Evolutionary conservation across 2,329 filamentous ascomycete genomes (phyloP).

Genomic region (Eurotiales sp.): DNA sequence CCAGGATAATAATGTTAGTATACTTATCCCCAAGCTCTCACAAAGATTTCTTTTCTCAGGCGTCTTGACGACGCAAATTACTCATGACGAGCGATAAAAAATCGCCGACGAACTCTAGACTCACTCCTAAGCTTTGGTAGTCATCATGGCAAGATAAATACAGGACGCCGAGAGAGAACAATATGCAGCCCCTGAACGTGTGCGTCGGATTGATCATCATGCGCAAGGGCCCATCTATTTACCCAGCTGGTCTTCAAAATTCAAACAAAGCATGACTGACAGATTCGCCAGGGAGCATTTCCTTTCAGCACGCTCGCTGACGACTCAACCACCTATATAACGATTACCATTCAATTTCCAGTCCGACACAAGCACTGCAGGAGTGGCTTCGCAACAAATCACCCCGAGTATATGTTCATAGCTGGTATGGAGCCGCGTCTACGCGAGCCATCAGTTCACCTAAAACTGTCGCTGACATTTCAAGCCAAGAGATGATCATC

Average conservation of each 20-base stretch:
- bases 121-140: conserved; percentile 64
- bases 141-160: conserved; percentile 61
- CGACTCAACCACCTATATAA: conserved; percentile 63
- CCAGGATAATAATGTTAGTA: too few species aligned
- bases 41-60: too few species aligned
- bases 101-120: conserved; percentile 62
- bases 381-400: conserved; percentile 65
- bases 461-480: conserved; percentile 33
- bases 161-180: conserved; percentile 43
- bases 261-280: not conserved
- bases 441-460: conserved; percentile 42
- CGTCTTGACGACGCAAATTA: conserved; percentile 54
- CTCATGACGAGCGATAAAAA: conserved; percentile 64
- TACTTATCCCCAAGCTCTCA: too few species aligned
- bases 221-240: conserved; percentile 22
- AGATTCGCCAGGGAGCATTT: conserved; percentile 55
- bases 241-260: not conserved
- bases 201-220: conserved; percentile 63
- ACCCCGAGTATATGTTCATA: conserved; percentile 69
- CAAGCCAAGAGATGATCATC: not conserved
- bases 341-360: conserved; percentile 66
- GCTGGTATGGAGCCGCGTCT: conserved; percentile 60
- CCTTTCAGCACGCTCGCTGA: conserved; percentile 60
- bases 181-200: conserved; percentile 56
- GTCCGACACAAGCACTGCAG: conserved; percentile 63